Conservation (phyloP, 306 rosid genomes). For the Boehmeria nivea region DNA sequence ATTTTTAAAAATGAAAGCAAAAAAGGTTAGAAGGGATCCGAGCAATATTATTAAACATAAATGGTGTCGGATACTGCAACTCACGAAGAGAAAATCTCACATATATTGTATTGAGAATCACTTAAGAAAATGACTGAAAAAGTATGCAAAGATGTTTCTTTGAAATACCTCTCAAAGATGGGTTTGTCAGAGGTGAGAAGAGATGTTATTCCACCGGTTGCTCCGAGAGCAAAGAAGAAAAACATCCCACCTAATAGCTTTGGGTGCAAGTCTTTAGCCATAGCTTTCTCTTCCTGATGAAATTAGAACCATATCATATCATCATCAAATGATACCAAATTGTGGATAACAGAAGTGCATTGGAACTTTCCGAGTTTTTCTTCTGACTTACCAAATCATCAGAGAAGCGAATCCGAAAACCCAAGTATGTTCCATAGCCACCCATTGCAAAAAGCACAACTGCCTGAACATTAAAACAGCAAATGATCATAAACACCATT, state of each 20-base stretch:
- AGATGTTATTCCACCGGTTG: slow-evolving; percentile 83
- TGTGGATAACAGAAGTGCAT: too few relatives aligned
- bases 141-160: background rate
- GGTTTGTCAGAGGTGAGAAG: slow-evolving; percentile 85
- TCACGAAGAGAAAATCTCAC: too few relatives aligned
- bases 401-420: slow-evolving; percentile 73
- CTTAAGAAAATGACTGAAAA: background rate
- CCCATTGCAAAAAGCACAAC: slow-evolving; percentile 97
- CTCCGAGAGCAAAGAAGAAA: slow-evolving; percentile 90
- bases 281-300: slow-evolving; percentile 77
- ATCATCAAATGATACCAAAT: background rate
- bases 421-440: slow-evolving; percentile 90
- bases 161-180: slow-evolving; percentile 63
- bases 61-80: too few relatives aligned
- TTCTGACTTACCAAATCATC: slow-evolving; percentile 49
- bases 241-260: slow-evolving; percentile 95
- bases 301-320: background rate
- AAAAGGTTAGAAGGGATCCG: too few relatives aligned
- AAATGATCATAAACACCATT: background rate
- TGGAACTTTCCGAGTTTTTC: too few relatives aligned
- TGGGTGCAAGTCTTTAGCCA: slow-evolving; percentile 92
- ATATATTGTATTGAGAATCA: background rate
- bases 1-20: too few relatives aligned
- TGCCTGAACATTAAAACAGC: slow-evolving; percentile 40
- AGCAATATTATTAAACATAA: too few relatives aligned